These are phyloP conservation scores for Candida lessepsii DNA, from an alignment of 805 yeast species.

Conservation along the genomic window DNA sequence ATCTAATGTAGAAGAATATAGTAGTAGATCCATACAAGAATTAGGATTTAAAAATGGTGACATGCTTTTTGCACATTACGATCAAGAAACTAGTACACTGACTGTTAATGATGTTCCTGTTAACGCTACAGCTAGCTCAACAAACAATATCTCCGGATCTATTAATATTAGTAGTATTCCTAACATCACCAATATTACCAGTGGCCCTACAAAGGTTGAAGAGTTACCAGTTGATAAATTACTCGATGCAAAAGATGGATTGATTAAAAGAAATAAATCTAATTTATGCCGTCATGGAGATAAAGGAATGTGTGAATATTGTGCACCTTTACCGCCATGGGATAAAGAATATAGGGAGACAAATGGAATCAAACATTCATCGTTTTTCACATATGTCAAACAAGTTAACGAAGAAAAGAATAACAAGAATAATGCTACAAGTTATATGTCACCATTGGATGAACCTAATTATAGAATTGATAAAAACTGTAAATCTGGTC, in stretches of 20 bases:
- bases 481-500: conserved; percentile 71
- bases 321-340: conserved; percentile 95
- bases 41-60: conserved; percentile 60
- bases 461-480: conserved; percentile 69
- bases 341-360: conserved; percentile 73
- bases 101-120: too few relatives aligned
- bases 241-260: conserved; percentile 67
- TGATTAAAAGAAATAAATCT: conserved; percentile 63
- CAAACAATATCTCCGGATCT: too few relatives aligned
- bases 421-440: conserved; percentile 55
- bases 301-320: conserved; percentile 97
- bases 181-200: background rate
- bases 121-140: too few relatives aligned
- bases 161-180: background rate
- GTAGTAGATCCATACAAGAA: conserved; percentile 36
- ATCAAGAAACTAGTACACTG: too few relatives aligned
- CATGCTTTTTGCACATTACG: conserved; percentile 47
- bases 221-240: conserved; percentile 68
- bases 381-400: conserved; percentile 80
- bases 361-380: conserved; percentile 79
- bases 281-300: conserved; percentile 81
- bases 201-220: conserved; percentile 14
- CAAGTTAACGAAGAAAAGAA: conserved; percentile 67
- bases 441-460: conserved; percentile 74
- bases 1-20: conserved; percentile 35